Base-by-base conservation (phyloP, 306 rosid species). In the Fragaria nilgerrensis region DNA sequence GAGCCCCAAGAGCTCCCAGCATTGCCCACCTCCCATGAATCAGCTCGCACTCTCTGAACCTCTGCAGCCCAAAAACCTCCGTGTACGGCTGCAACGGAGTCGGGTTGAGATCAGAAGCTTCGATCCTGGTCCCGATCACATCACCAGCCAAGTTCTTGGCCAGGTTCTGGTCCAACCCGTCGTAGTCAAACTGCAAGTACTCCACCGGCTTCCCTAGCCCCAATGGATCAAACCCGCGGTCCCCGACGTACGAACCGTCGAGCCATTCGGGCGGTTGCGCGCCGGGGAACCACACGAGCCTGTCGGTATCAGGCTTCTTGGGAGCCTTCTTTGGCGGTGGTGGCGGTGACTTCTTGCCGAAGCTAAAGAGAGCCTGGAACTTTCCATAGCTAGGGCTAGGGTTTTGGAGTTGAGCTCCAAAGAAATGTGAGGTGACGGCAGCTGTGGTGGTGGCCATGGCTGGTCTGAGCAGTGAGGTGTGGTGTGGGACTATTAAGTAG, bases 1-100 rank as follows among this genome's bases (percentile, higher is more conserved):
- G 73, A 9, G 96, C 97, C 39, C 97, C 97, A 29, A 92, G 93
- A 17, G 88, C 69, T 9, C 93, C 97, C 34, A 92, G 80, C 97
- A 92, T 90, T 4, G 96, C 97, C 97, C 96, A 92, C 80, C 91
- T 82, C 49, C 93, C 97, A 62, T 92, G 97, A 44, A 92, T 92
- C 66, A 90, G 17, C 78, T 92, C 96, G 13, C 96, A 92, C 72
- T 92, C 96, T 1, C 94, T 83, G 83, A 92, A 92, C 85, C 96
- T 87, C 87, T 89, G 94, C 66, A 90, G 32, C 9, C 97, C 96
- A 27, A 92, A 92, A 0, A 92, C 96, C 85, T 93, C 96, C 23
- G 87, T 1, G 80, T 93, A 90, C 1, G 96, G 97, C 87, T 90
- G 97, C 73, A 93, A 83, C 39, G 94, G 96, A 55, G 92, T 90